phyloP scores from a whole-genome alignment of 2,329 filamentous ascomycete genomes.

The Ceratocystis alfenasii region DNA sequence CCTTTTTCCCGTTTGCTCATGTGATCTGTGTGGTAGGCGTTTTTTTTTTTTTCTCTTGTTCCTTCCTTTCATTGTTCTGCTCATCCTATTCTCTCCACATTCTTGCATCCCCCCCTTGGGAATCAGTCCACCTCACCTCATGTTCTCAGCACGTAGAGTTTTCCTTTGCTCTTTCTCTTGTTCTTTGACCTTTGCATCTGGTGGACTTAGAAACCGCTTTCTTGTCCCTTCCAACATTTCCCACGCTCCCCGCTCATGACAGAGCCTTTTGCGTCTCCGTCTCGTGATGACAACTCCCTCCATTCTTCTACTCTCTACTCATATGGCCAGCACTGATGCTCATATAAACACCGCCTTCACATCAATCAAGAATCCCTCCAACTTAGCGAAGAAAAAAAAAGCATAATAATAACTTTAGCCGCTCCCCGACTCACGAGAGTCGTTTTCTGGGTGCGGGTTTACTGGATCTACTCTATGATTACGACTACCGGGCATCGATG shows the following conservation, averaged over 20 bases:
- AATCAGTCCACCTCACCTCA: not conserved
- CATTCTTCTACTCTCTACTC: too few relatives aligned
- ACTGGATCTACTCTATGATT: constrained; percentile 9
- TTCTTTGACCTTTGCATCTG: not conserved
- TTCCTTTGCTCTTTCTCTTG: not conserved
- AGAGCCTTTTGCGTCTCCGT: too few relatives aligned
- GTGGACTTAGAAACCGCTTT: not conserved
- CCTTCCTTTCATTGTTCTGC: not conserved
- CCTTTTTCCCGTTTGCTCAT: not conserved
- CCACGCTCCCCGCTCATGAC: not conserved
- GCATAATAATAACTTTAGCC: not conserved
- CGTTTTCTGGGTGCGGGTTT: not conserved
- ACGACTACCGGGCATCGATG: constrained; percentile 5
- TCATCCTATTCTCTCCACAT: not conserved
- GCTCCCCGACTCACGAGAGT: constrained; percentile 7
- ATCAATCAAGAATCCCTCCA: not conserved
- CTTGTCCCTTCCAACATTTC: not conserved
- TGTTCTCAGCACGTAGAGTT: not conserved
- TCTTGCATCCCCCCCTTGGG: not conserved
- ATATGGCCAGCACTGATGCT: too few relatives aligned
- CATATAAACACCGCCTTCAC: not conserved
- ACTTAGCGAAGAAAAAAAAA: not conserved
- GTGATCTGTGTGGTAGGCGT: not conserved
- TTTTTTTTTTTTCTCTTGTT: not conserved
- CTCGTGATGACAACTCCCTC: too few relatives aligned